Conservation (phyloP, 2,329 filamentous ascomycete species). For the Alternaria sp. region DNA sequence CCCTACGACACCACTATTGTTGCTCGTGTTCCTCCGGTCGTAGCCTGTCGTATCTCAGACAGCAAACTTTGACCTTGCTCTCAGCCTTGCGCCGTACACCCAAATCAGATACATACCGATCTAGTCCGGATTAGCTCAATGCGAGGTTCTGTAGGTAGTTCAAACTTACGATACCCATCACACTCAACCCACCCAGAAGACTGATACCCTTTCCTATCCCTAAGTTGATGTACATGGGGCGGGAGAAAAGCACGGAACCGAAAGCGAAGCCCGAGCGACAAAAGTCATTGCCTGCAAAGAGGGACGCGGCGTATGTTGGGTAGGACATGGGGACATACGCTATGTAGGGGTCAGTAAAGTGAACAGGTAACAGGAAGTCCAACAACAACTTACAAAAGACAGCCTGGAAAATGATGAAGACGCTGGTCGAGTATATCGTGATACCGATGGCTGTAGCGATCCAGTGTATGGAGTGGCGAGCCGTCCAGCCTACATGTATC, state of each 20-base stretch:
- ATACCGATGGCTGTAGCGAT: slow-evolving; percentile 65
- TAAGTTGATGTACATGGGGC: slow-evolving; percentile 66
- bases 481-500: slow-evolving; percentile 61
- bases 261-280: slow-evolving; percentile 64
- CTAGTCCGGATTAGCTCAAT: background rate
- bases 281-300: slow-evolving; percentile 72
- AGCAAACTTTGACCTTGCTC: slow-evolving; percentile 1
- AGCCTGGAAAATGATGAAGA: slow-evolving; percentile 56
- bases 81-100: background rate
- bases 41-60: background rate
- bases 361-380: background rate
- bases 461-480: slow-evolving; percentile 67
- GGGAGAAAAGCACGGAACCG: slow-evolving; percentile 66
- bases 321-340: slow-evolving; percentile 70
- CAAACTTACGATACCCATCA: background rate
- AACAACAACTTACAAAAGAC: slow-evolving; percentile 54
- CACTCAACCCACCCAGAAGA: slow-evolving; percentile 53
- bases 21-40: background rate
- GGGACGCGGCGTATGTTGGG: slow-evolving; percentile 57
- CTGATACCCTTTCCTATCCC: slow-evolving; percentile 66
- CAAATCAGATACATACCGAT: background rate
- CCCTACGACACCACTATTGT: too few species aligned
- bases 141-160: rapidly evolving
- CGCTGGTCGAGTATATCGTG: slow-evolving; percentile 57
- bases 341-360: background rate